Conservation (phyloP, 2,329 filamentous ascomycete species). For the Ophiocordyceps camponoti-saundersi region DNA sequence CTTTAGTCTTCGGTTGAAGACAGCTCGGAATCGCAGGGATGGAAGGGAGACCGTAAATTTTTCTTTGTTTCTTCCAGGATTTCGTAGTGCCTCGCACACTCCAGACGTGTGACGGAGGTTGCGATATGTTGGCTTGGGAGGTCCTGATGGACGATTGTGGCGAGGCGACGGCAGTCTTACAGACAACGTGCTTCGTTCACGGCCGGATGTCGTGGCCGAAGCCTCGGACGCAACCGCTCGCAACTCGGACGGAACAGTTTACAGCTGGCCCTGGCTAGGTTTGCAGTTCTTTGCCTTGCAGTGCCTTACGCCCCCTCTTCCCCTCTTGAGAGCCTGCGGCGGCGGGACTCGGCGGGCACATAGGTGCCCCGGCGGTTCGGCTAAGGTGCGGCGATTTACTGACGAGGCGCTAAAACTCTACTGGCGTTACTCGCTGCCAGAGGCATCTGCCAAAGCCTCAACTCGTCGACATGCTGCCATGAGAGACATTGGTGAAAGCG, state of each 20-base stretch:
- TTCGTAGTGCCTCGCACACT: constrained; percentile 12
- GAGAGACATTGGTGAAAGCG: constrained; percentile 19
- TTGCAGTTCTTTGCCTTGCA: background rate
- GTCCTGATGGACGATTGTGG: no score
- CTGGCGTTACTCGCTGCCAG: constrained; percentile 10
- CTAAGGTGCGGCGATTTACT: constrained; percentile 22
- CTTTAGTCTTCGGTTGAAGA: background rate
- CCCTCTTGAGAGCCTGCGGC: background rate
- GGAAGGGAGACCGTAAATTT: constrained; percentile 14
- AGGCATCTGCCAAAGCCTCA: constrained; percentile 14
- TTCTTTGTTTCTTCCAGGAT: constrained; percentile 14
- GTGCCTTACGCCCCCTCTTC: background rate
- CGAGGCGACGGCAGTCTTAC: no score
- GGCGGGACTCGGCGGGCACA: background rate
- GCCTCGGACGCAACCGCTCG: background rate
- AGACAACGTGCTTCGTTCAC: no score
- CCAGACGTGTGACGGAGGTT: background rate
- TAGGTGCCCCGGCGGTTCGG: constrained; percentile 11
- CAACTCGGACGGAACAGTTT: background rate
- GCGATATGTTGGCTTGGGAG: no score
- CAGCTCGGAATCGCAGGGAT: background rate
- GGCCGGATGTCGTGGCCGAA: no score
- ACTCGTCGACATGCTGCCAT: constrained; percentile 22
- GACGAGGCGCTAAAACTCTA: constrained; percentile 21
- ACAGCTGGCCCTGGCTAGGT: background rate